Percentiles rank a stretch among this genome's conserved stretches.
Evolutionary conservation across 371 early-diverging fungal species (phyloP).

Genomic region (Vairimorpha necatrix): DNA sequence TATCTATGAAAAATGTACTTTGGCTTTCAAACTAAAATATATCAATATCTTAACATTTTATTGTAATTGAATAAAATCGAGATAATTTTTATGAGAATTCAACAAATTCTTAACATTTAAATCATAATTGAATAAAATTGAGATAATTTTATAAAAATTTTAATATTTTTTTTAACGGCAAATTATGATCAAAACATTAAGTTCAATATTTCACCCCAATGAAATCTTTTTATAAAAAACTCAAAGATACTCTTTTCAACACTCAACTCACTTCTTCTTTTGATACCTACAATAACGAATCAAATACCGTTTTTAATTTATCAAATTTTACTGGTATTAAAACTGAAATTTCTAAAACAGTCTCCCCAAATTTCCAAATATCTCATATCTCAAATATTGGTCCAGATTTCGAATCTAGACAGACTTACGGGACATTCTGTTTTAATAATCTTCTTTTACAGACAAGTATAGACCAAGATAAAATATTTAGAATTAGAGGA

Average conservation of each 20-base stretch:
- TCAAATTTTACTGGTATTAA: slow-evolving; percentile 21
- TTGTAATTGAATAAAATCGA: too few species aligned
- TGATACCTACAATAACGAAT: slow-evolving; percentile 40
- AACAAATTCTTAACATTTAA: too few species aligned
- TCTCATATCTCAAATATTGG: slow-evolving; percentile 18
- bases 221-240: background rate
- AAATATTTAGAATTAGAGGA: slow-evolving; percentile 30
- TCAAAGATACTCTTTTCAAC: background rate
- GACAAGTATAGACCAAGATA: slow-evolving; percentile 35
- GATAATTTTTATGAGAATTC: too few species aligned
- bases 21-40: too few species aligned
- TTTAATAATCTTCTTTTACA: slow-evolving; percentile 33
- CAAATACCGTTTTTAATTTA: background rate
- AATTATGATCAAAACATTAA: too few species aligned
- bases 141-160: too few species aligned
- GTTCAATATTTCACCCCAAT: too few species aligned
- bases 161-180: too few species aligned
- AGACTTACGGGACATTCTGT: slow-evolving; percentile 32
- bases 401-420: background rate
- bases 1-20: too few species aligned
- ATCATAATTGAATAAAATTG: too few species aligned
- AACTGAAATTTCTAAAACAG: slow-evolving; percentile 41
- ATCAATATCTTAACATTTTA: too few species aligned
- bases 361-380: slow-evolving; percentile 30
- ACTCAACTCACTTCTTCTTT: slow-evolving; percentile 11